Base-by-base conservation (phyloP, 306 rosid species). In the Castanopsis chinensis region DNA sequence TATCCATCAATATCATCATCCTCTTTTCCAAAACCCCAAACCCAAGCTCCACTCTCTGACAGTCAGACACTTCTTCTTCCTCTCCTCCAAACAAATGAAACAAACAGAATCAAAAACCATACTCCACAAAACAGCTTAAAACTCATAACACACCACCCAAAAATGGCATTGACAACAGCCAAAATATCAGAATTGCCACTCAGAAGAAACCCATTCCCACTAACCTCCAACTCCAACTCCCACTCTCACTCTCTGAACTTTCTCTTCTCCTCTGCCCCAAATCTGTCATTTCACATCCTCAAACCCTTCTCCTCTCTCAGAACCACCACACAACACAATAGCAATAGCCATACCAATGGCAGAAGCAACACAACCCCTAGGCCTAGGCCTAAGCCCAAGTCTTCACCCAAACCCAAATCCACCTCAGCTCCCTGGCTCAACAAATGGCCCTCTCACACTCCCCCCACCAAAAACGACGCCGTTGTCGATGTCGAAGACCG, bases 371-470 rank as follows among this genome's bases (percentile, higher is more conserved):
- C 77, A 3, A 71, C 77, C 60, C 71, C 83, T 20, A 88, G 74
- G 63, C 77, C 83, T 13, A 45, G 10, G 15, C 15, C 53, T 49
- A 49, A 49, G 1, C 87, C 4, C 74, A 86, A 2, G 78, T 86
- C 4, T 0, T 41, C 12, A 8, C 57, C 85, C 3, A 86, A 86
- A 69, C 49, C 96, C 10, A 85, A 75, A 52, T 18, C 80, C 49
- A 10, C 87, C 5, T 72, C 89, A 35, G 91, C 97, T 1, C 91
- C 96, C 1, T 92, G 96, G 97, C 87, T 83, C 76, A 74, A 82
- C 85, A 90, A 88, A 79, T 80, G 89, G 86, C 82, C 94, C 45
- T n/a, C 87, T 71, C 77, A 89, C 33, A 72, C 63, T 27, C 67
- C 81, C 33, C 72, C 84, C 3, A 1, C 71, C 69, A 86, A 81